Base-by-base conservation (phyloP, 805 yeast species). In the Saccharomycopsis guyanensis region DNA sequence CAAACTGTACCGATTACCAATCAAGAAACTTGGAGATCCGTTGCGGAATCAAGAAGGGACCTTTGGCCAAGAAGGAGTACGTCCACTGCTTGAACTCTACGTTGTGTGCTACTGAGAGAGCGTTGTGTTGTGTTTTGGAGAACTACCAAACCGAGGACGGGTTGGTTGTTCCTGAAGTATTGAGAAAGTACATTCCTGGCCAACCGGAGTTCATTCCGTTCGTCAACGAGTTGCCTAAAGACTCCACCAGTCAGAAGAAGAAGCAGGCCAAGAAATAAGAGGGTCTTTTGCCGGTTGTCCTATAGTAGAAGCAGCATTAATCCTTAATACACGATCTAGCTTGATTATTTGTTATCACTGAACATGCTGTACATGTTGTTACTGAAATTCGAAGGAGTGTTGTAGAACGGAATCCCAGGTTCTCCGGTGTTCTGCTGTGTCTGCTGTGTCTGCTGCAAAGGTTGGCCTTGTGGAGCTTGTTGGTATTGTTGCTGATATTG, bases 1-100 rank as follows among this genome's bases (percentile, higher is more conserved):
- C 97, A 50, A 93, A 93, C 78, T 93, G 98, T 80, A 93, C 98
- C 51, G 98, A 93, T 71, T 93, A 93, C 70, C 98, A 93, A 75
- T 86, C 97, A 45, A 85, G 98, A 75, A 91, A 91, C 76, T 76
- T 93, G 64, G 98, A 93, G 74, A 93, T 93, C 63, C 84, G 98
- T 78, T 93, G 97, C 68, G 98, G 98, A 66, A 86, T 93, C 61
- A 89, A 91, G 74, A 86, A 91, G 70, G 80, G 82, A 73, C 86
- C 87, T 68, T 96, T 89, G 70, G 81, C 82, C 59, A 96, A 88
- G 64, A 93, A 93, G 86, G 89, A 85, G 68, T 93, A 93, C 68
- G 98, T 93, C 51, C 98, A 93, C 70, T 93, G 98, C 73, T 77
- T 93, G 72, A 93, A 93, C 78, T 87, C 96, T 44, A 93, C 98